Percentiles rank a stretch among this genome's conserved stretches.
Conservation (phyloP, 305 asterid genomes). For the Petunia hybrid region DNA sequence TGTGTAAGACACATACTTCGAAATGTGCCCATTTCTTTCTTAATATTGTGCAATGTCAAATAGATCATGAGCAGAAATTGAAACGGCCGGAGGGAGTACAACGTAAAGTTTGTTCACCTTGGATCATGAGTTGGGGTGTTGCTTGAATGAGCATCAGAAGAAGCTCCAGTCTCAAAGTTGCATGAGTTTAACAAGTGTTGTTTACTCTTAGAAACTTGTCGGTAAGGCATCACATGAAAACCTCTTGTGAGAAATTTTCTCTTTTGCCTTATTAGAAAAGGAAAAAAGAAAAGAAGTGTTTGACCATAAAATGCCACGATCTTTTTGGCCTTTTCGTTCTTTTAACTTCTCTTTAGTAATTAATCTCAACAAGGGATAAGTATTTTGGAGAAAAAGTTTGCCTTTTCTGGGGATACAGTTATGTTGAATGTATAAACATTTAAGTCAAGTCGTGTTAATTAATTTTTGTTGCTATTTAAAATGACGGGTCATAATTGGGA, state of each 20-base stretch:
- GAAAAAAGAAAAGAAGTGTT: not conserved
- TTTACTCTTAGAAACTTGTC: constrained; percentile 10
- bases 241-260: not conserved
- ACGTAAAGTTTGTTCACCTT: not conserved
- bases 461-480: too few relatives aligned
- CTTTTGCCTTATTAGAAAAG: not conserved
- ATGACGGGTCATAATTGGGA: not conserved
- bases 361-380: not conserved
- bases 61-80: too few relatives aligned
- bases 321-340: not conserved
- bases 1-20: too few relatives aligned
- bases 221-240: constrained; percentile 26
- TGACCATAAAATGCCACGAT: constrained; percentile 1
- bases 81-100: too few relatives aligned
- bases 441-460: not conserved
- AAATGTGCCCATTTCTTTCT: too few relatives aligned
- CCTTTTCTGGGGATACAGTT: not conserved
- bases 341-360: not conserved
- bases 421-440: not conserved
- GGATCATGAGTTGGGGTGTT: not conserved
- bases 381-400: not conserved
- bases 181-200: constrained; percentile 26
- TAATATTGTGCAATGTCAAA: too few relatives aligned
- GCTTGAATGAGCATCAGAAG: not conserved
- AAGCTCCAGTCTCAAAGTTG: not conserved